Conservation (phyloP, 1,284 basidiomycete genomes). For the Moesziomyces sp. region DNA sequence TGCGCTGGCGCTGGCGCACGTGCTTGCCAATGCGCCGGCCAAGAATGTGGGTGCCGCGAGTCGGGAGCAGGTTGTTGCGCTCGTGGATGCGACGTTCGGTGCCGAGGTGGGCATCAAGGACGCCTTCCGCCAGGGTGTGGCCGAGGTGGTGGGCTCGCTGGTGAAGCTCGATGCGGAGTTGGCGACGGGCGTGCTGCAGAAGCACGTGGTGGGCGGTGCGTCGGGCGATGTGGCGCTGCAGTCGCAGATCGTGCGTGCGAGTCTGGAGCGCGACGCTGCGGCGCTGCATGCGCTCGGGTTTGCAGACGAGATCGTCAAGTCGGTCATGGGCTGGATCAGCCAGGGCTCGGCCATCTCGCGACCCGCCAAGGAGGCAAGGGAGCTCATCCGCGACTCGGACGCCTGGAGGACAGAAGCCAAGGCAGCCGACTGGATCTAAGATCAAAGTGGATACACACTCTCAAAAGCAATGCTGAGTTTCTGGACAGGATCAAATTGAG, state of each 20-base stretch:
- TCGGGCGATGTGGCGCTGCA: slow-evolving; percentile 40
- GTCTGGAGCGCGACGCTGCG: slow-evolving; percentile 32
- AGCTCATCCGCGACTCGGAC: slow-evolving; percentile 27
- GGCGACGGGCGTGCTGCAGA: slow-evolving; percentile 22
- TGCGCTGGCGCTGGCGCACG: slow-evolving; percentile 80
- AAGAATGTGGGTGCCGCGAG: slow-evolving; percentile 82
- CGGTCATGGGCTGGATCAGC: slow-evolving; percentile 48
- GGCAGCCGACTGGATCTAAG: slow-evolving; percentile 45
- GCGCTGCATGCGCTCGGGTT: slow-evolving; percentile 37
- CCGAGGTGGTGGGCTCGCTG: slow-evolving; percentile 76
- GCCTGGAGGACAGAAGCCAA: slow-evolving; percentile 39
- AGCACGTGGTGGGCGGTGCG: slow-evolving; percentile 27
- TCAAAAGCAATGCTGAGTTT: no score
- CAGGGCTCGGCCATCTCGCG: slow-evolving; percentile 42
- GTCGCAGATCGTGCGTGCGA: slow-evolving; percentile 31
- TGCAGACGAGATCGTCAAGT: slow-evolving; percentile 37
- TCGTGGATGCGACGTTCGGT: slow-evolving; percentile 82
- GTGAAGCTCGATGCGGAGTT: slow-evolving; percentile 70
- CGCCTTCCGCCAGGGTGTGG: slow-evolving; percentile 75
- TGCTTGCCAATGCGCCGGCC: slow-evolving; percentile 76
- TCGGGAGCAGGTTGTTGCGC: slow-evolving; percentile 77
- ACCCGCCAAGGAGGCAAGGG: slow-evolving; percentile 44
- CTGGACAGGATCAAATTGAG: no score
- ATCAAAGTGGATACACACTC: no score
- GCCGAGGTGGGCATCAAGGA: slow-evolving; percentile 68